Evolutionary conservation across 306 rosid genomes (phyloP).

Genomic region (Cyclanthera cordifolia): DNA sequence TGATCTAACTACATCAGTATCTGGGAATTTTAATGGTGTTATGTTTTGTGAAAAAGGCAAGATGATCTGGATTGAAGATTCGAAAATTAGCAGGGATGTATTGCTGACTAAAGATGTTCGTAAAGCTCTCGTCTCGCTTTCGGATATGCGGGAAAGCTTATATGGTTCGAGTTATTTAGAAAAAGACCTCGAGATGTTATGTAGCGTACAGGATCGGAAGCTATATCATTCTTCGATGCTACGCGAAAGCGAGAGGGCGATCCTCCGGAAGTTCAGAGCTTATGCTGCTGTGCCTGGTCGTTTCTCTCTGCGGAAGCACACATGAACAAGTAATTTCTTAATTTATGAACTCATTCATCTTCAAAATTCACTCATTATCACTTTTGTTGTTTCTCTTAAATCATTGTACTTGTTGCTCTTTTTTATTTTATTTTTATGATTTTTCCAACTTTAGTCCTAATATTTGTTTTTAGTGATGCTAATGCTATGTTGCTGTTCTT

Average conservation of each 20-base stretch:
- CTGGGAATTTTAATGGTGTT: conserved; percentile 26
- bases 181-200: conserved; percentile 40
- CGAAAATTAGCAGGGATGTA: conserved; percentile 25
- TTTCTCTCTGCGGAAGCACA: not conserved
- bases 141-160: conserved; percentile 54
- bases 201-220: conserved; percentile 35
- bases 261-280: conserved; percentile 47
- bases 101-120: conserved; percentile 44
- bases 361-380: not conserved
- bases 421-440: not conserved
- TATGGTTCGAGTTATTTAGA: conserved; percentile 48
- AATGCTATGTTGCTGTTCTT: not conserved
- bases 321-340: not conserved
- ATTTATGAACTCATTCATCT: not conserved
- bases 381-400: not conserved
- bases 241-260: conserved; percentile 58
- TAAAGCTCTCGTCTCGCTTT: conserved; percentile 43
- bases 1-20: conserved; percentile 38
- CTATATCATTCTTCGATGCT: conserved; percentile 59
- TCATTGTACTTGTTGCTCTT: not conserved
- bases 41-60: conserved; percentile 23
- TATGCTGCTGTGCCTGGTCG: conserved; percentile 23
- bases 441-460: not conserved
- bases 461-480: not conserved
- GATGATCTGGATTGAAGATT: conserved; percentile 10